Evolutionary conservation across 352 stramenopile species (phyloP).

Genomic region (Pythium aphanidermatum): DNA sequence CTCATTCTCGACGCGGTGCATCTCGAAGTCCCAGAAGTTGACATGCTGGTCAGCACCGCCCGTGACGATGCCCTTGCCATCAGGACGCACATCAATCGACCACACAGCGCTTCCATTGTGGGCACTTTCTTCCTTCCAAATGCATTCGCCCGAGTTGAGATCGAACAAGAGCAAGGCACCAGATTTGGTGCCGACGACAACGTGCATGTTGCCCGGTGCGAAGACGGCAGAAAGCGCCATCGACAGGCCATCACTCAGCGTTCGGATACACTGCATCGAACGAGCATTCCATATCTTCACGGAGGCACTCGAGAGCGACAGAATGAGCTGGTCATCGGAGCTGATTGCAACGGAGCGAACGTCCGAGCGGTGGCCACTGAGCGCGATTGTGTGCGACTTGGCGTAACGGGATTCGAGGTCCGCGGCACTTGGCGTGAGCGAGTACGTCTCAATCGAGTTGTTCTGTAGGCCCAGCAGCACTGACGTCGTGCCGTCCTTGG

Average conservation of each 20-base stretch:
- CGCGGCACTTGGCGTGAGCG: slow-evolving; percentile 40
- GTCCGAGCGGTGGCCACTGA: slow-evolving; percentile 90
- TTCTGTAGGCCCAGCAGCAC: slow-evolving; percentile 88
- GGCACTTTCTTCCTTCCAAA: slow-evolving; percentile 79
- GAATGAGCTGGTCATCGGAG: slow-evolving; percentile 87
- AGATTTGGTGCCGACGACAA: slow-evolving; percentile 96
- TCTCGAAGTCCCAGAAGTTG: slow-evolving; percentile 99
- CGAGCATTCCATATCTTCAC: slow-evolving; percentile 93
- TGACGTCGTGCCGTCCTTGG: slow-evolving; percentile 75
- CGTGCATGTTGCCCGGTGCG: slow-evolving; percentile 95
- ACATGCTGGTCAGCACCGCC: slow-evolving; percentile 96
- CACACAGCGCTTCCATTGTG: slow-evolving; percentile 95
- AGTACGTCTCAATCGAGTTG: slow-evolving; percentile 90
- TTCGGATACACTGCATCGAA: slow-evolving; percentile 89
- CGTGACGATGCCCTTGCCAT: slow-evolving; percentile 91
- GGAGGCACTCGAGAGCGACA: slow-evolving; percentile 76
- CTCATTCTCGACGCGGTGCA: slow-evolving; percentile 46
- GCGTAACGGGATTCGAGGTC: slow-evolving; percentile 64
- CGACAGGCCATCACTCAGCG: slow-evolving; percentile 69
- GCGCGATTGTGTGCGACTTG: slow-evolving; percentile 59
- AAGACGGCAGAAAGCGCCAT: slow-evolving; percentile 93
- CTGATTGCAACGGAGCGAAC: slow-evolving; percentile 86
- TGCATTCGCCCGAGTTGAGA: slow-evolving; percentile 93
- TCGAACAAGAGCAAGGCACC: slow-evolving; percentile 94
- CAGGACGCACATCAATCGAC: slow-evolving; percentile 93